Evolutionary conservation across 495 filamentous ascomycete species (phyloP).

Genomic region (Talaromyces borbonicus): DNA sequence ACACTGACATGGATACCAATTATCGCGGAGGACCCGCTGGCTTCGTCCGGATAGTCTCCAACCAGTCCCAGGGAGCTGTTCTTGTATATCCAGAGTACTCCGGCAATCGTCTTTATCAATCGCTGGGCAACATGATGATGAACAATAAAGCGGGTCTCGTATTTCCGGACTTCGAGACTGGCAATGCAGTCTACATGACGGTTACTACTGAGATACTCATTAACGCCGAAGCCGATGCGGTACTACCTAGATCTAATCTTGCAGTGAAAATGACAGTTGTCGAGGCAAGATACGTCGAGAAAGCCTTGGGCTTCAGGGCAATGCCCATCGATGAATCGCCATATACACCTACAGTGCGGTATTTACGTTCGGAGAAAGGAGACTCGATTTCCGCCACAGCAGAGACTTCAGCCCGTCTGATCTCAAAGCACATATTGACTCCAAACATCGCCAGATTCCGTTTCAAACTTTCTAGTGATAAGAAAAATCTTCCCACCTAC

Average conservation of each 20-base stretch:
- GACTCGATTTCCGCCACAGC: constrained; percentile 12
- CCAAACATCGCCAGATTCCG: constrained; percentile 54
- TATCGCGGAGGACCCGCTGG: constrained; percentile 66
- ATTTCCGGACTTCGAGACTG: constrained; percentile 61
- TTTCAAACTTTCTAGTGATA: constrained; percentile 43
- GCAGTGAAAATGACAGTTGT: constrained; percentile 55
- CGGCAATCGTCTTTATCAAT: constrained; percentile 75
- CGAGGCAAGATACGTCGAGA: constrained; percentile 49
- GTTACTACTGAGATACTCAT: constrained; percentile 54
- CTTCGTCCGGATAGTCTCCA: constrained; percentile 54
- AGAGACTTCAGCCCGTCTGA: constrained; percentile 37
- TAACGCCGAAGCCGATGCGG: constrained; percentile 43
- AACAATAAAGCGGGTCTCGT: constrained; percentile 55
- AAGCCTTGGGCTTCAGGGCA: constrained; percentile 60
- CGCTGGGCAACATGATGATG: constrained; percentile 60
- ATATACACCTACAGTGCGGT: constrained; percentile 59
- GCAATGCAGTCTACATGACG: constrained; percentile 61
- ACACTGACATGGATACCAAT: constrained; percentile 72
- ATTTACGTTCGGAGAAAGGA: constrained; percentile 39
- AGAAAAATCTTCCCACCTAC: constrained; percentile 37
- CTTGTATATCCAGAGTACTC: constrained; percentile 73
- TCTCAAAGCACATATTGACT: constrained; percentile 46
- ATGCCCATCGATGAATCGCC: constrained; percentile 47
- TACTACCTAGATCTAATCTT: constrained; percentile 61
- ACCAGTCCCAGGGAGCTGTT: constrained; percentile 35